Evolutionary conservation across 2,329 filamentous ascomycete species (phyloP), one percentile per base, ranked within the genome.

Genomic region (Celoporthe dispersa): DNA sequence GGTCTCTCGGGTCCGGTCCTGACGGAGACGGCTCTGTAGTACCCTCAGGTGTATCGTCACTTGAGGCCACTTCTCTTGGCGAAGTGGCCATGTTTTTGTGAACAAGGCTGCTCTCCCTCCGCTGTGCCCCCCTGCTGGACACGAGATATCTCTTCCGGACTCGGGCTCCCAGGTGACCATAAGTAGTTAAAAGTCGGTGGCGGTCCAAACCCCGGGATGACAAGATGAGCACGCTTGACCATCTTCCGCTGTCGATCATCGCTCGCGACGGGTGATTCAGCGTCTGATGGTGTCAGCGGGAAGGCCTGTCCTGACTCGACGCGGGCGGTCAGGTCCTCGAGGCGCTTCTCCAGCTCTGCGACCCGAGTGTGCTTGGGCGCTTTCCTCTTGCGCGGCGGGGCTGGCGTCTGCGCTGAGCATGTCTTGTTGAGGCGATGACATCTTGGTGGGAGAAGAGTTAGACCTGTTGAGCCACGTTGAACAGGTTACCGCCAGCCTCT

Each of bases 301-400:
- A 68, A 72, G 60, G 44, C 67, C 31, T 71, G 68, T 25, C 57
- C 67, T 69, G 75, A 75, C 71, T 81, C 79, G 57, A 86, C 79
- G 64, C 84, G 82, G 1, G 82, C 82, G 2, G 83, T 84, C 68
- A 86, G 78, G 75, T 85, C 83, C 70, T 86, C 80, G 1, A 86
- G 79, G 1, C 84, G 80, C 75, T 82, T 83, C 76, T 86, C 84
- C 14, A 86, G 79, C 76, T 86, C 84, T 25, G 84, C 81, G 55
- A 86, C 84, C 62, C 84, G 79, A 25, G 83, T 86, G 22, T 83
- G 79, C 76, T 83, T 85, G 57, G 81, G 80, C 28, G 80, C 78
- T 75, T 83, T 85, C 74, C 84, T 84, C 65, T 80, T 79, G 60
- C 84, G 81, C 2, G 84, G 82, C 65, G 84, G 83, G 19, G 84